Evolutionary conservation across 1,139 yeast species (phyloP).

Genomic region (Debaryomyces udenii): DNA sequence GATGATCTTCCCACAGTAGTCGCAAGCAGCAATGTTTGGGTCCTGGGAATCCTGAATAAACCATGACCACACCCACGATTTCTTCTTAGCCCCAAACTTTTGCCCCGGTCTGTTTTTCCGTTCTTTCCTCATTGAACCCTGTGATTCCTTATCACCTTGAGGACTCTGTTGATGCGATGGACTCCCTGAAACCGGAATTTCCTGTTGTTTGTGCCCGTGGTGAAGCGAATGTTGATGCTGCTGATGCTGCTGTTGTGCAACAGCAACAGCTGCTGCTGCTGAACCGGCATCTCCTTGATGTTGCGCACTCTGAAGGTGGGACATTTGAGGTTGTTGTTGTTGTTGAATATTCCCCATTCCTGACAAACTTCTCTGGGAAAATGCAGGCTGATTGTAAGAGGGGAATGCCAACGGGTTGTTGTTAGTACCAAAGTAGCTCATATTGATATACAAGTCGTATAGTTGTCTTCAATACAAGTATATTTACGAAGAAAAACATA

Average conservation of each 20-base stretch:
- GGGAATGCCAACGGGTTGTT: constrained; percentile 26
- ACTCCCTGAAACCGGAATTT: constrained; percentile 15
- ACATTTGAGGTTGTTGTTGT: constrained; percentile 12
- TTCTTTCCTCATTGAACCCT: constrained; percentile 21
- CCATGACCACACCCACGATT: constrained; percentile 68
- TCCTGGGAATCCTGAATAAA: constrained; percentile 53
- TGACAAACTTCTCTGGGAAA: constrained; percentile 18
- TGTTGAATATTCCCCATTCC: constrained; percentile 18
- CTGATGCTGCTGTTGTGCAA: constrained; percentile 18
- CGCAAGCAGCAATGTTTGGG: constrained; percentile 57
- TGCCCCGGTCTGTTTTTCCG: constrained; percentile 52
- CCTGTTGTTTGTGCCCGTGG: constrained; percentile 21
- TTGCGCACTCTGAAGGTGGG: constrained; percentile 12
- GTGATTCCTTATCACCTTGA: constrained; percentile 11
- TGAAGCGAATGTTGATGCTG: constrained; percentile 15
- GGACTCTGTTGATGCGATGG: constrained; percentile 11
- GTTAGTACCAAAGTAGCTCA: constrained; percentile 22
- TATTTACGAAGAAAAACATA: constrained; percentile 2
- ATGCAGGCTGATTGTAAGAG: constrained; percentile 22
- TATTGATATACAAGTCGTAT: constrained; percentile 12
- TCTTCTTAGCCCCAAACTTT: constrained; percentile 60
- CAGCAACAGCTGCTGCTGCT: constrained; percentile 19
- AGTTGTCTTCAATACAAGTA: constrained; percentile 2
- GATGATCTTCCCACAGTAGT: constrained; percentile 53
- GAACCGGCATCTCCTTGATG: constrained; percentile 16